Evolutionary conservation across 2,329 filamentous ascomycete species (phyloP), one percentile per base, ranked within the genome.

Genomic region (Nemania serpens): DNA sequence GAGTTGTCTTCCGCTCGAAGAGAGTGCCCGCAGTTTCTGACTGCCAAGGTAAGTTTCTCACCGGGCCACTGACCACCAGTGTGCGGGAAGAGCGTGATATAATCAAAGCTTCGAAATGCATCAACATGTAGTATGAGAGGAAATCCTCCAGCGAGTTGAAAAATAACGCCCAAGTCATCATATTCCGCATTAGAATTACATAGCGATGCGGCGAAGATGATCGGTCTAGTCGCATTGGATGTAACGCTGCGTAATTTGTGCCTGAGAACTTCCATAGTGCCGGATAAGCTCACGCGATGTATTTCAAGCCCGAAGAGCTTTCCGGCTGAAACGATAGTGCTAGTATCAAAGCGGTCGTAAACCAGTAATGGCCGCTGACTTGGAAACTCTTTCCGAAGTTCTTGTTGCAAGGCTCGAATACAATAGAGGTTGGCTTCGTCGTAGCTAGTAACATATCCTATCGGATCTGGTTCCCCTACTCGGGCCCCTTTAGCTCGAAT

Each of bases 401-500:
- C 59, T 42, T 62, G 59, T 43, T 65, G 59, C 25, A 65, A 42
- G n/a, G 62, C 62, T 47, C 62, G 56, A 51, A 65, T 57, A 20
- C 62, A 62, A 45, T 59, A 65, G 9, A 54, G 47, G 41, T 65
- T 62, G n/a, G 59, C 55, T 42, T 62, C 62, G 29, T 47, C 37
- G n/a, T 22, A 36, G 29, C 48, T 60, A 18, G 55, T 51, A 13
- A 65, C 45, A n/a, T 65, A 65, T 3, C 59, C 59, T 12, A 53
- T 46, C 5, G 55, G 34, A 5, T 36, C 25, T 9, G 48, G 29
- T 22, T 59, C 56, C 3, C 62, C 62, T 5, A 65, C 51, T 17
- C 62, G 52, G 41, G 59, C 17, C 1, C 47, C 59, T 20, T 65
- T 65, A 1, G 36, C 54, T 25, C n/a, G 43, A n/a, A 62, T n/a